Percentiles rank a stretch among this genome's conserved stretches.
phyloP scores from a whole-genome alignment of 345 rosid species.

The Eucalyptus fibrosa region DNA sequence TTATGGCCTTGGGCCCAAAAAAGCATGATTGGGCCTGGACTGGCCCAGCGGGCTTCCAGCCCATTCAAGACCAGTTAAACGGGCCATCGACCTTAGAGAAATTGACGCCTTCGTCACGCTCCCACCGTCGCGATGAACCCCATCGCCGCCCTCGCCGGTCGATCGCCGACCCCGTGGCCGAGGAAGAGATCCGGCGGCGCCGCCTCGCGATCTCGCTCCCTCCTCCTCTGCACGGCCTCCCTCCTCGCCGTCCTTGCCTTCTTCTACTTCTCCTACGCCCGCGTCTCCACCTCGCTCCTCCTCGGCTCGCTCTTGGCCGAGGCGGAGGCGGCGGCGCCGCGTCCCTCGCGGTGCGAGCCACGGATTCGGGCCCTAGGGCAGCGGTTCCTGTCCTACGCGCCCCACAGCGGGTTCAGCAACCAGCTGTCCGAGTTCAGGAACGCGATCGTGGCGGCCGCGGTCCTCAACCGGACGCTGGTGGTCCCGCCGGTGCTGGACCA shows the following conservation, averaged over 20 bases:
- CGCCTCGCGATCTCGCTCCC: not conserved
- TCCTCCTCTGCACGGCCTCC: not conserved
- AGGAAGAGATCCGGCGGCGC: not conserved
- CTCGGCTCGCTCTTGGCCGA: slow-evolving; percentile 4
- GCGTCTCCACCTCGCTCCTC: slow-evolving; percentile 29
- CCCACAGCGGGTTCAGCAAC: slow-evolving; percentile 95
- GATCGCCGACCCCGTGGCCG: not conserved
- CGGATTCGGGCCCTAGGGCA: slow-evolving; percentile 3
- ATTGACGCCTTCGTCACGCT: not conserved
- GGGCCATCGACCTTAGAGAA: not conserved
- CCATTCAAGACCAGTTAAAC: not conserved
- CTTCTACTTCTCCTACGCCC: slow-evolving; percentile 17
- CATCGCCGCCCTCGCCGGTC: not conserved
- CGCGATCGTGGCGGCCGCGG: slow-evolving; percentile 55
- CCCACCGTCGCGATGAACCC: not conserved
- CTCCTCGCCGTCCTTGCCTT: slow-evolving; percentile 15
- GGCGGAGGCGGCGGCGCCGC: not conserved
- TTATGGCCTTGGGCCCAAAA: not conserved
- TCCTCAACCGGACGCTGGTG: slow-evolving; percentile 71
- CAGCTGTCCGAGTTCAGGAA: slow-evolving; percentile 90
- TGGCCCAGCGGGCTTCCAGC: not conserved
- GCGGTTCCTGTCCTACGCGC: slow-evolving; percentile 66
- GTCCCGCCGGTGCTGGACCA: slow-evolving; percentile 88
- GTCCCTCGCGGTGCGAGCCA: slow-evolving; percentile 27
- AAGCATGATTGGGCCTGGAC: not conserved